A percentile compares a stretch with the other conserved stretches of the same genome.
Evolutionary conservation across 257 asterid species (phyloP).

Genomic region (Pogostemon cablin): DNA sequence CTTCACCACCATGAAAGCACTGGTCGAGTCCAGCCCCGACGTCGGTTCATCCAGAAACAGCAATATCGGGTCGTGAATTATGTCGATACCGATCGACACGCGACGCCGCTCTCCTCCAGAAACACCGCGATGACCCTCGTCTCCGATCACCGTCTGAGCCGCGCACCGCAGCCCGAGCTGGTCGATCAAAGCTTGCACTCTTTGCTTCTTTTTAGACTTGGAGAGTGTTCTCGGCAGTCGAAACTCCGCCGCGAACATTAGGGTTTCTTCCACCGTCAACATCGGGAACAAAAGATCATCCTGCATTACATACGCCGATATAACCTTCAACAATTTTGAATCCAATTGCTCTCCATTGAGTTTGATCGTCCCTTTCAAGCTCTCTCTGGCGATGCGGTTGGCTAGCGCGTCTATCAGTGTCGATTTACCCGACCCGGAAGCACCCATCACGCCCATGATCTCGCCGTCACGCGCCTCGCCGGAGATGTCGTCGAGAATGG

Average conservation of each 20-base stretch:
- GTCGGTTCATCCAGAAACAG: conserved; percentile 84
- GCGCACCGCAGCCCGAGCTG: conserved; percentile 49
- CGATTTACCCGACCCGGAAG: conserved; percentile 75
- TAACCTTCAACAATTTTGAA: conserved; percentile 50
- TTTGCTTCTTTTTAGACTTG: conserved; percentile 40
- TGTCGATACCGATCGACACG: conserved; percentile 82
- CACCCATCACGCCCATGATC: conserved; percentile 73
- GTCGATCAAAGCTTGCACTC: conserved; percentile 50
- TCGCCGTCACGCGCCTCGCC: conserved; percentile 78
- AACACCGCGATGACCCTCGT: conserved; percentile 68
- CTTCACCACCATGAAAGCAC: conserved; percentile 77
- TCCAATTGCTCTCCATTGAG: conserved; percentile 63
- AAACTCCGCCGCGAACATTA: conserved; percentile 74
- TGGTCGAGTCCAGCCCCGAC: conserved; percentile 79
- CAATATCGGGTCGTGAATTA: conserved; percentile 77
- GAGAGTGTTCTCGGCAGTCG: conserved; percentile 58
- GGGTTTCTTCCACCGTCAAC: conserved; percentile 77
- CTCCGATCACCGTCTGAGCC: conserved; percentile 50
- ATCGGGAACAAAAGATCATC: conserved; percentile 72
- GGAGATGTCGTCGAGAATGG: conserved; percentile 53
- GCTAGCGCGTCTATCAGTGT: conserved; percentile 72
- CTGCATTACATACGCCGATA: conserved; percentile 83
- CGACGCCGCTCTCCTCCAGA: conserved; percentile 75
- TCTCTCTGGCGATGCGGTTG: conserved; percentile 56
- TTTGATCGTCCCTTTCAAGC: conserved; percentile 54